A percentile compares a stretch with the other conserved stretches of the same genome.
Conservation (phyloP, 495 filamentous ascomycete genomes). For the Aspergillus hancockii region DNA sequence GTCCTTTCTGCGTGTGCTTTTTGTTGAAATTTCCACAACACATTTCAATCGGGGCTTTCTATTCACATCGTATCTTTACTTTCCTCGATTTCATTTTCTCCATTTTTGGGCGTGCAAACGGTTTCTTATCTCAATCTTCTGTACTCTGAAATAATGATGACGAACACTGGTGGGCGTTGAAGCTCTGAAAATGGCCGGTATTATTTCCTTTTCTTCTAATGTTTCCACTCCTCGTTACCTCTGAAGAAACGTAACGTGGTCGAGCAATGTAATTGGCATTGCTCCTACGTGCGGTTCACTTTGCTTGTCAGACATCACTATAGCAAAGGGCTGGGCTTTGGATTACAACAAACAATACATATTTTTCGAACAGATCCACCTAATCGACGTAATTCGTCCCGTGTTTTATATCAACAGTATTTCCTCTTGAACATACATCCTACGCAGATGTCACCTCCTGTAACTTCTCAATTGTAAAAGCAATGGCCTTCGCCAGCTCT, state of each 20-base stretch:
- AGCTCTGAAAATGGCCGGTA: constrained; percentile 31
- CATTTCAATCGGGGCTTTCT: not conserved
- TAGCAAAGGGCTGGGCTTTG: no score
- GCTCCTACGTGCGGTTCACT: no score
- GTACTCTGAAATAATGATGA: constrained; percentile 27
- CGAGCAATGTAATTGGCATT: not conserved
- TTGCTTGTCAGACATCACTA: no score
- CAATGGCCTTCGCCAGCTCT: constrained; percentile 48
- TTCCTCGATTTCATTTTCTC: constrained; percentile 12
- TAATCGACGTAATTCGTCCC: not conserved
- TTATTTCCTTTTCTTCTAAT: constrained; percentile 27
- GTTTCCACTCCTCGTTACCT: constrained; percentile 16
- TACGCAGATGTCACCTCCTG: not conserved
- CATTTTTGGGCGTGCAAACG: constrained; percentile 34
- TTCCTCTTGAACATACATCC: no score
- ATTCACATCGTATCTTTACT: constrained; percentile 3
- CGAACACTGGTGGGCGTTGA: constrained; percentile 30
- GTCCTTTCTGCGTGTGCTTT: not conserved
- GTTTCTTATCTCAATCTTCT: constrained; percentile 24
- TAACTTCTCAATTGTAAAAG: constrained; percentile 35
- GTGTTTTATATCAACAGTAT: no score
- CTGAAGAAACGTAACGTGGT: not conserved
- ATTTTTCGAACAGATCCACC: not conserved
- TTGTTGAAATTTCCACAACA: not conserved
- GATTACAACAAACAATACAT: no score